phyloP scores from a whole-genome alignment of 73 alveolate genomes.

The Loxodes magnus region DNA sequence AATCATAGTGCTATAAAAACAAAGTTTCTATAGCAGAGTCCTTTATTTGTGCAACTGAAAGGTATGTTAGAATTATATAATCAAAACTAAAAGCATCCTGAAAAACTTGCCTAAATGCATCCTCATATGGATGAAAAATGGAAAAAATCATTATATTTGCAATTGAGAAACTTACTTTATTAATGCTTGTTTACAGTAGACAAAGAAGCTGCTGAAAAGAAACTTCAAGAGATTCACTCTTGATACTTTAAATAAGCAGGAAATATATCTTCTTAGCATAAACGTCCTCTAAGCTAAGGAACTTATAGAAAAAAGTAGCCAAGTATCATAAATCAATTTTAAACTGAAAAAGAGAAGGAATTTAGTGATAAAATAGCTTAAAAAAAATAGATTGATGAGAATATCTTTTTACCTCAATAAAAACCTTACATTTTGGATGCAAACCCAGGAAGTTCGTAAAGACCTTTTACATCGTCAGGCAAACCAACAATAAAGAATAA shows the following conservation, averaged over 20 bases:
- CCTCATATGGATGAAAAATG: conserved; percentile 1
- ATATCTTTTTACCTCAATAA: neutral
- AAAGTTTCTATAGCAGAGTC: neutral
- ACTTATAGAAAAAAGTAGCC: too few relatives aligned
- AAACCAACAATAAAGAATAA: neutral
- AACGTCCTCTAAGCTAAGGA: too few relatives aligned
- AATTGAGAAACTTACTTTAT: neutral
- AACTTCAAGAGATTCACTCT: neutral
- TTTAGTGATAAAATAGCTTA: neutral
- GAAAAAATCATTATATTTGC: neutral
- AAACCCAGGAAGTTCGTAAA: neutral
- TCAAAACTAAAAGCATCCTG: neutral
- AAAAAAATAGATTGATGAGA: neutral
- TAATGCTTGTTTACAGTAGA: conserved; percentile 4
- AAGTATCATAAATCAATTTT: too few relatives aligned
- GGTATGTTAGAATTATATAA: neutral
- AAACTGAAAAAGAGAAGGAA: neutral
- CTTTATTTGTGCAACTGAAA: neutral
- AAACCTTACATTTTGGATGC: neutral
- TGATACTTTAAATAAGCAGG: too few relatives aligned
- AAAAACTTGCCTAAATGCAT: neutral
- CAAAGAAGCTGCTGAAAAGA: neutral
- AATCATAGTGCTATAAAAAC: too few relatives aligned
- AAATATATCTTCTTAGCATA: too few relatives aligned
- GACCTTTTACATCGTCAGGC: conserved; percentile 8